Base-by-base conservation (phyloP, 306 rosid genomes). In the Glycyrrhiza uralensis region DNA sequence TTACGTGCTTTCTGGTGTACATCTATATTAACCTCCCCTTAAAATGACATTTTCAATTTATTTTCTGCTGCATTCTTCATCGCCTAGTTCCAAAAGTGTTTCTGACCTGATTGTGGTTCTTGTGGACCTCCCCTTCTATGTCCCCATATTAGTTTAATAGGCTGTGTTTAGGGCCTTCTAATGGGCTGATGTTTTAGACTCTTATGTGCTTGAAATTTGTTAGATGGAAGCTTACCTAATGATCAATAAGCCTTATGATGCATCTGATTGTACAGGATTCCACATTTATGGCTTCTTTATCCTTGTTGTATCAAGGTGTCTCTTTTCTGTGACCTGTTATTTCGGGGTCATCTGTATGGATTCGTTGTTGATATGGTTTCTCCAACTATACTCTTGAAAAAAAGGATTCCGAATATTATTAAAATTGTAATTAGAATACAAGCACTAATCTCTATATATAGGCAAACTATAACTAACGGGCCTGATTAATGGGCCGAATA, bases 51-150 rank as follows among this genome's bases (percentile, higher is more conserved):
- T 15, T 49, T 15, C 12, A 69, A 26, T 50, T 9, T 39, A 14
- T 5, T 62, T 64, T 41, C 3, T 58, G 13, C 13, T 57, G 5
- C 17, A 17, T 1, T 73, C 67, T 33, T 20, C 39, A 4, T 75
- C 36, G 13, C 29, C 20, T 59, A 10, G 26, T 68, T 3, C n/a
- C 28, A 0, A 7, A 12, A 55, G 19, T 78, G 72, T 17, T 38
- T 73, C 42, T 60, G 26, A 72, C 33, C 12, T 41, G 45, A 35
- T 49, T 58, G 14, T 68, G 30, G 72, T 49, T 55, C 32, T 59
- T 69, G 38, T 65, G 42, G 20, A 1, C 29, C 7, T 44, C 33
- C 13, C 14, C 3, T 33, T 18, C 5, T 22, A 6, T 52, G 18
- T 38, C 46, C 18, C 18, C 42, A 19, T 6, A 6, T 41, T 24